These are phyloP conservation scores for Trichoderma lentiforme DNA, from an alignment of 2,329 filamentous ascomycete genomes.

Conservation along the genomic window DNA sequence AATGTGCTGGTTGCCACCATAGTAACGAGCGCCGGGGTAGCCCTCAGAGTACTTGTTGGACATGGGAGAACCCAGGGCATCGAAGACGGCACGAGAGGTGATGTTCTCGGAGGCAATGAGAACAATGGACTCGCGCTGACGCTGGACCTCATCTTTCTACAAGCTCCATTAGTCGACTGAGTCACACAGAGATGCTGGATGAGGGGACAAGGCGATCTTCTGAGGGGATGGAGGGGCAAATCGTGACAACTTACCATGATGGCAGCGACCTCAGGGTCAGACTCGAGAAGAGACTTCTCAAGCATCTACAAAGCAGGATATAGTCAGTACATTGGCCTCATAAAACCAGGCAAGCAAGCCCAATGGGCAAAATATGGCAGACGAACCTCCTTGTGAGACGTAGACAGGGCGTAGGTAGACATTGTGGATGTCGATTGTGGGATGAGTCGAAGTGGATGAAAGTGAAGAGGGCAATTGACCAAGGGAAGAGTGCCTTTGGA, in stretches of 20 bases:
- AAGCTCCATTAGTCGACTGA: slow-evolving; percentile 11
- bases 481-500: not conserved
- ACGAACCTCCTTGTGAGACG: slow-evolving; percentile 53
- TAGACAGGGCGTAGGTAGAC: slow-evolving; percentile 51
- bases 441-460: not conserved
- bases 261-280: slow-evolving; percentile 88
- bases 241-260: slow-evolving; percentile 74
- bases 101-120: slow-evolving; percentile 99
- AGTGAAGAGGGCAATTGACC: not conserved
- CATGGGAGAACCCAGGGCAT: slow-evolving; percentile 92
- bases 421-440: slow-evolving; percentile 38
- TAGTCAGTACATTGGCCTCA: slow-evolving; percentile 18
- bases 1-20: slow-evolving; percentile 98
- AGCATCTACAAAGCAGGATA: slow-evolving; percentile 66
- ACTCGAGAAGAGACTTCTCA: slow-evolving; percentile 88
- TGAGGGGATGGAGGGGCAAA: not conserved
- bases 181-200: not conserved
- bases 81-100: slow-evolving; percentile 95
- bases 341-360: not conserved
- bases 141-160: slow-evolving; percentile 88
- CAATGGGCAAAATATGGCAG: not conserved
- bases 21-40: slow-evolving; percentile 97
- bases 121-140: slow-evolving; percentile 97
- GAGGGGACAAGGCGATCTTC: not conserved
- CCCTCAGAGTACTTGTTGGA: slow-evolving; percentile 99